These are phyloP conservation scores for Kodamaea neixiangensis DNA, from an alignment of 805 yeast species.

Conservation along the genomic window DNA sequence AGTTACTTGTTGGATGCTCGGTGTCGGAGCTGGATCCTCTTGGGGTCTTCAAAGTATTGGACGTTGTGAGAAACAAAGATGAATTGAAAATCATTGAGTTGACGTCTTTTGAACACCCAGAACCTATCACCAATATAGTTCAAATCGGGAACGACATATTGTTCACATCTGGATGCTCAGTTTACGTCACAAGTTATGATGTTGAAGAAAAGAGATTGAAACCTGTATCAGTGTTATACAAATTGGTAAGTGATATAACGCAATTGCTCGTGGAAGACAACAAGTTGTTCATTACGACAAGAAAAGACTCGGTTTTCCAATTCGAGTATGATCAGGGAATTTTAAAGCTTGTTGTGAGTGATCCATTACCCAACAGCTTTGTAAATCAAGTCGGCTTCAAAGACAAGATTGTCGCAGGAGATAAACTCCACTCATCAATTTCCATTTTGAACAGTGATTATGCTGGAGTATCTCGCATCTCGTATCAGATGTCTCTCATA, in stretches of 20 bases:
- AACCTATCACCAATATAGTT: conserved; percentile 35
- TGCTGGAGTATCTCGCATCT: conserved; percentile 11
- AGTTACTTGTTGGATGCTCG: conserved; percentile 33
- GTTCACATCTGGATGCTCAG: conserved; percentile 30
- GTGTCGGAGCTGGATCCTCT: conserved; percentile 3
- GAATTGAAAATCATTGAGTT: conserved; percentile 30
- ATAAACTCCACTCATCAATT: conserved; percentile 37
- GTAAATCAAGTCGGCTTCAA: conserved; percentile 30
- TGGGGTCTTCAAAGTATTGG: conserved; percentile 40
- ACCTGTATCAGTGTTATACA: conserved; percentile 24
- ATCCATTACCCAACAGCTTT: conserved; percentile 35
- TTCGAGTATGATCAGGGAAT: conserved; percentile 21
- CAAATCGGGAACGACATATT: conserved; percentile 36
- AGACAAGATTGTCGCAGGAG: conserved; percentile 30
- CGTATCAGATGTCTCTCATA: conserved; percentile 27
- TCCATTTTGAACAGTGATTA: conserved; percentile 23
- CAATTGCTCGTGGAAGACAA: conserved; percentile 24
- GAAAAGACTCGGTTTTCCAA: conserved; percentile 35
- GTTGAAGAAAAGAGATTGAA: conserved; percentile 32
- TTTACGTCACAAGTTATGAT: conserved; percentile 37
- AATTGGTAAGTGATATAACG: conserved; percentile 33
- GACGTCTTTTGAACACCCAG: conserved; percentile 30
- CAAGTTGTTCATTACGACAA: conserved; percentile 30
- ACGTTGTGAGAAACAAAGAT: conserved; percentile 25
- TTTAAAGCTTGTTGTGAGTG: conserved; percentile 24